A percentile compares a stretch with the other conserved stretches of the same genome.
These are phyloP conservation scores for Boletus reticuloceps DNA, from an alignment of 768 basidiomycete genomes.

Conservation along the genomic window DNA sequence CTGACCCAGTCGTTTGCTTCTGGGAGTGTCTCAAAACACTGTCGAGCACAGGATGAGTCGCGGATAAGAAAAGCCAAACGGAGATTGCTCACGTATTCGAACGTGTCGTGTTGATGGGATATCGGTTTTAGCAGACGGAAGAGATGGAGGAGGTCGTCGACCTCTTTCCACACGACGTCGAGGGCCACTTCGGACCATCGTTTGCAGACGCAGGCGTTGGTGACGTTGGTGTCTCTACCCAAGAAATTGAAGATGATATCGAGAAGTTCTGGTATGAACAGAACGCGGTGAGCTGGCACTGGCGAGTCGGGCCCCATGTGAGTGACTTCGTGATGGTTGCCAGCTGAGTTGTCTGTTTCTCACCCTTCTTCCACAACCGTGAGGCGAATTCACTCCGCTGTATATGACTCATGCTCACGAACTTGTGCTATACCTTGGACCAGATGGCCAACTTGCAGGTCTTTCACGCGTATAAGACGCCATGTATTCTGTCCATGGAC, in stretches of 20 bases:
- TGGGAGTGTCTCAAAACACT: conserved; percentile 44
- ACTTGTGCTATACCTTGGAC: too few species aligned
- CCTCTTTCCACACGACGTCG: conserved; percentile 56
- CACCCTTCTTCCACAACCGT: too few species aligned
- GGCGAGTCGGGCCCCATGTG: too few species aligned
- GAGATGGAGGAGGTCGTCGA: conserved; percentile 43
- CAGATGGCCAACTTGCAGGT: too few species aligned
- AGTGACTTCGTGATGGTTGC: too few species aligned
- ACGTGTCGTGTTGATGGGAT: conserved; percentile 9
- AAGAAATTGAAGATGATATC: conserved; percentile 53
- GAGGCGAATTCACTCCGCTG: too few species aligned
- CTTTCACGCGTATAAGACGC: too few species aligned
- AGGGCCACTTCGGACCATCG: conserved; percentile 57
- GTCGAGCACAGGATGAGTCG: not conserved
- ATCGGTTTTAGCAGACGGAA: conserved; percentile 52
- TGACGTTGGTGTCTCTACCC: conserved; percentile 38
- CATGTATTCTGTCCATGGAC: too few species aligned
- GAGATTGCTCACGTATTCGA: conserved; percentile 22
- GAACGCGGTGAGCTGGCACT: conserved; percentile 29
- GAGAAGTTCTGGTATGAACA: conserved; percentile 58
- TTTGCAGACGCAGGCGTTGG: conserved; percentile 55
- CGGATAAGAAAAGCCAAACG: not conserved
- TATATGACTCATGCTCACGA: too few species aligned
- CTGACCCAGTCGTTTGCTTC: conserved; percentile 52
- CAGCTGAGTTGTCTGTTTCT: too few species aligned